A percentile compares a stretch with the other conserved stretches of the same genome.
phyloP scores from a whole-genome alignment of 1,139 yeast genomes.

The Candida sanyaensis region DNA sequence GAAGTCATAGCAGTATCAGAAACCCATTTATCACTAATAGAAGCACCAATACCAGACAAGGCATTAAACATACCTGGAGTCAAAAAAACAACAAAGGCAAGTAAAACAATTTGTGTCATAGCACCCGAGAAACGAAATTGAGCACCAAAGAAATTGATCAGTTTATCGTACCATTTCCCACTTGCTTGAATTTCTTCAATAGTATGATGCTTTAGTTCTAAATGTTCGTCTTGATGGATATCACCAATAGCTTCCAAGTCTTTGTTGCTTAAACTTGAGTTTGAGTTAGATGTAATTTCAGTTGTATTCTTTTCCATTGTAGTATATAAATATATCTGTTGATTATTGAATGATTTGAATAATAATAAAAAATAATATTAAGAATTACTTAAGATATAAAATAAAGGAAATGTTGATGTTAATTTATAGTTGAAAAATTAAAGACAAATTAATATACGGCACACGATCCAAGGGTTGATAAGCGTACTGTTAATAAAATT shows the following conservation, averaged over 20 bases:
- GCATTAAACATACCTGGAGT: conserved; percentile 64
- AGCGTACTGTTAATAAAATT: too few species aligned
- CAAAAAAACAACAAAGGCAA: conserved; percentile 53
- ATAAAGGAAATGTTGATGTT: not conserved
- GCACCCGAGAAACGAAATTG: conserved; percentile 37
- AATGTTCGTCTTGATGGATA: conserved; percentile 18
- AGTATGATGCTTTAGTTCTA: conserved; percentile 30
- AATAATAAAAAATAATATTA: not conserved
- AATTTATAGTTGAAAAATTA: not conserved
- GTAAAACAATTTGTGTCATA: conserved; percentile 46
- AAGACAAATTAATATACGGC: not conserved
- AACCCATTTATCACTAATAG: conserved; percentile 39
- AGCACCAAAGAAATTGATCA: conserved; percentile 10
- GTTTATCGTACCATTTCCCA: conserved; percentile 46
- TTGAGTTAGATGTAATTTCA: conserved; percentile 1
- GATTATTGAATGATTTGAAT: not conserved
- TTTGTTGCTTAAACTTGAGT: conserved; percentile 8
- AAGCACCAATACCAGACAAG: conserved; percentile 55
- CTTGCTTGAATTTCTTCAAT: conserved; percentile 29
- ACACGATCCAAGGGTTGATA: not conserved
- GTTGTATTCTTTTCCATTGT: conserved; percentile 1
- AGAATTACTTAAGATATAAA: not conserved
- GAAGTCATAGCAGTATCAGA: conserved; percentile 58
- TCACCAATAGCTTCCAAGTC: conserved; percentile 11
- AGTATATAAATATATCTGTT: not conserved